Percentiles rank a stretch among this genome's conserved stretches.
Conservation (phyloP, 257 asterid genomes). For the Ocimum tenuiflorum region DNA sequence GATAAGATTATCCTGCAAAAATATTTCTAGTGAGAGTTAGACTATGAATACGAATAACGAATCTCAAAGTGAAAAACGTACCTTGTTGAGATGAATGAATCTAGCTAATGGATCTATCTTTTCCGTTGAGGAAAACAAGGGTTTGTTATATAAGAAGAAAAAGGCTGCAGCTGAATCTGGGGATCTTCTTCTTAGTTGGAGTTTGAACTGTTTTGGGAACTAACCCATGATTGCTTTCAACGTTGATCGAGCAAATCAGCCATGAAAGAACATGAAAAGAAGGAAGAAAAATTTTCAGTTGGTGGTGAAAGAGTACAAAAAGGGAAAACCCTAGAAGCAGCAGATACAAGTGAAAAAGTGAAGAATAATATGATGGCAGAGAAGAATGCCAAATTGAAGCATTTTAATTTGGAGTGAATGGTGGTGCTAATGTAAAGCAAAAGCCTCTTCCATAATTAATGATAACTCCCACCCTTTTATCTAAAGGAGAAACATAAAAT, state of each 20-base stretch:
- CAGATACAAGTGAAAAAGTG: constrained; percentile 25
- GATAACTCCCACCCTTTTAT: constrained; percentile 13
- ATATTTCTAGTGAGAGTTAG: neutral
- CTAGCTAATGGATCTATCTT: neutral
- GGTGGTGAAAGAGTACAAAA: constrained; percentile 7
- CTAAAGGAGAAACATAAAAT: neutral
- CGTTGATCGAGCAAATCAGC: constrained; percentile 4
- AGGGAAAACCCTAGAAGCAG: constrained; percentile 52
- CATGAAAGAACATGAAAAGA: neutral
- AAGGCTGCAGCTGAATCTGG: constrained; percentile 13
- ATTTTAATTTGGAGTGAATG: constrained; percentile 13
- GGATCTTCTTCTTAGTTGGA: neutral
- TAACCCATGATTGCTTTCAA: constrained; percentile 13
- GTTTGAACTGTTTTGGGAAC: neutral
- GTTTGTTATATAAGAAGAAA: constrained; percentile 16
- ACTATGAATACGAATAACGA: neutral
- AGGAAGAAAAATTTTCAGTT: neutral
- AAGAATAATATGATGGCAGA: constrained; percentile 26
- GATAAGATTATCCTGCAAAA: constrained; percentile 17
- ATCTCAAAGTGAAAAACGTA: neutral
- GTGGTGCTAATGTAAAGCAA: constrained; percentile 27
- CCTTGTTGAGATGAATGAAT: constrained; percentile 14
- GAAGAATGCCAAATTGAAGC: neutral
- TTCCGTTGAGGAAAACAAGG: constrained; percentile 8
- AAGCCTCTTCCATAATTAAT: constrained; percentile 21